Base-by-base conservation (phyloP, 1,139 yeast genomes). In the Saccharomyces pastorianus region DNA sequence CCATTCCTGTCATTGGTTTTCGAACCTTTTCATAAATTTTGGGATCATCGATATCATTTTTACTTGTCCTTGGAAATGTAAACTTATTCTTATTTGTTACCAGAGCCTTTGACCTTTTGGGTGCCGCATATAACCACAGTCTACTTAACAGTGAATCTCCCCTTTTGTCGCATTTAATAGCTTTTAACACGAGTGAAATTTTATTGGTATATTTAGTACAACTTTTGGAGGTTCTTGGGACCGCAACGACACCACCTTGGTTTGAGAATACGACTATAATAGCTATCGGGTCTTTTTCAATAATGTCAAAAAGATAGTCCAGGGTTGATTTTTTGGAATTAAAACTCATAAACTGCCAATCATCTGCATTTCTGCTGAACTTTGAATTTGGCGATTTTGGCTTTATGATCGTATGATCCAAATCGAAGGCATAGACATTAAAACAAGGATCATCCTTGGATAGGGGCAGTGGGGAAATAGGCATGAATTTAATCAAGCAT, bases 1-100 rank as follows among this genome's bases (percentile, higher is more conserved):
- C 84, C 90, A 88, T 84, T 0, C 96, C 96, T 0, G 66, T 68
- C 3, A 71, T 73, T 0, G 99, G 99, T 64, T 93, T 93, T 51
- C 98, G 76, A 75, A 77, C 82, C 1, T 58, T 54, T 0, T 59
- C 57, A 57, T 81, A 63, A 14, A 32, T 48, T 8, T 50, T 32
- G 3, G 32, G 31, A 13, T 32, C 51, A 14, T 20, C 34, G 29
- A 9, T 63, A 56, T 46, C 61, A 58, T 47, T 59, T 61, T 34
- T 63, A 63, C 3, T 49, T 53, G 14, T 57, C 55, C 29, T 48
- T 49, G n/a, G 47, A 13, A 46, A 48, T 48, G 48, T 48, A 52
- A 53, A 14, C 29, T 51, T 56, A 48, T 48, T 47, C 23, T 46
- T 49, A 14, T 32, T 54, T 28, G 52, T 47, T 8, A 42, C 50